A percentile compares a stretch with the other conserved stretches of the same genome.
These are phyloP conservation scores for Phalaenopsis equestris DNA, from an alignment of 106 monocot species.

Conservation along the genomic window DNA sequence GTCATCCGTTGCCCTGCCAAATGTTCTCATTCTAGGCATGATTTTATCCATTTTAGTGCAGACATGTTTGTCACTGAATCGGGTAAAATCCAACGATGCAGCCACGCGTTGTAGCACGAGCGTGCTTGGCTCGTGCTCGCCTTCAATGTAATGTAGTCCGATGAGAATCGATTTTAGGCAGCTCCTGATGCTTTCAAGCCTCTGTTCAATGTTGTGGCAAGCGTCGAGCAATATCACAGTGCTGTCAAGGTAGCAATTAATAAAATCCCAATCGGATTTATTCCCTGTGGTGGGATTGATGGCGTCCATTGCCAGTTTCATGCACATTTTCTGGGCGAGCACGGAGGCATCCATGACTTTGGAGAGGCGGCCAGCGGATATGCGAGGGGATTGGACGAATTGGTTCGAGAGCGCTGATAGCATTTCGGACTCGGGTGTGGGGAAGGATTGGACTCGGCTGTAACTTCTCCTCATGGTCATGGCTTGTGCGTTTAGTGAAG, in stretches of 20 bases:
- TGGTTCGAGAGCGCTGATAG: background rate
- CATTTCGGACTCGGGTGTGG: background rate
- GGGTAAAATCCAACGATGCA: background rate
- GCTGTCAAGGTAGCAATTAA: constrained; percentile 4
- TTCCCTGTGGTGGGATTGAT: background rate
- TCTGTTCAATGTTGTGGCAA: background rate
- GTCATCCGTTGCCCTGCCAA: background rate
- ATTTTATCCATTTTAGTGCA: background rate
- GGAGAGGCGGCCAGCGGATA: background rate
- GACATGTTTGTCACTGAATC: background rate
- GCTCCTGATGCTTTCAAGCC: background rate
- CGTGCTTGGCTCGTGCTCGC: background rate
- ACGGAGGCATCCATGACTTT: background rate
- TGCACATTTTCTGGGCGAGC: background rate
- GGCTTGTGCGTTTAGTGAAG: background rate
- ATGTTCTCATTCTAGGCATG: background rate
- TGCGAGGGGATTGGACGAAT: background rate
- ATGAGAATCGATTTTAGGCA: background rate
- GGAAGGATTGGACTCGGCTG: constrained; percentile 3
- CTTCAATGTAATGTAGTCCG: background rate
- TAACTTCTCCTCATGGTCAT: background rate
- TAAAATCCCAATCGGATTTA: background rate
- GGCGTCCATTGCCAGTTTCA: background rate
- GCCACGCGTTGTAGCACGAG: background rate
- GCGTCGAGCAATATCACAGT: background rate